These are phyloP conservation scores for Phytophthora agathidicida DNA, from an alignment of 352 stramenopile species.

Conservation along the genomic window DNA sequence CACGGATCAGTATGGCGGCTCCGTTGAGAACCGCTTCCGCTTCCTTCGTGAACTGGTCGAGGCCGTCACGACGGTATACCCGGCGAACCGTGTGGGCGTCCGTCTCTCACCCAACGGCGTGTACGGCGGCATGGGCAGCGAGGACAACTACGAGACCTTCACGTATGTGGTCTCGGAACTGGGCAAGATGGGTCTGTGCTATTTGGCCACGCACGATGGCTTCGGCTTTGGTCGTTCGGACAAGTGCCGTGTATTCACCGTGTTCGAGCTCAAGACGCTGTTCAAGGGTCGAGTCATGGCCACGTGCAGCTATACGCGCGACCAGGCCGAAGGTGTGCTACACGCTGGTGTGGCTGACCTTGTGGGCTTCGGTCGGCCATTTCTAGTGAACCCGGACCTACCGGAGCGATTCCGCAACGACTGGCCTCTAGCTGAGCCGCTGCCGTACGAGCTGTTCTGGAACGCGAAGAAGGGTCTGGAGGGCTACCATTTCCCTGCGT, in stretches of 20 bases:
- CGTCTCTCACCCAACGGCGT: conserved; percentile 43
- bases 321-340: conserved; percentile 41
- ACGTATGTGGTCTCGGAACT: conserved; percentile 41
- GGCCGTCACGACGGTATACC: conserved; percentile 41
- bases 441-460: conserved; percentile 26
- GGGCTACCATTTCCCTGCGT: conserved; percentile 21
- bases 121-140: conserved; percentile 40
- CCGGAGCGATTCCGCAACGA: conserved; percentile 33
- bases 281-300: conserved; percentile 35
- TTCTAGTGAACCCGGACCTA: conserved; percentile 47
- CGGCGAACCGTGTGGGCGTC: conserved; percentile 28
- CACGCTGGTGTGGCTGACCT: conserved; percentile 37
- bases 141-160: conserved; percentile 54
- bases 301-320: conserved; percentile 41
- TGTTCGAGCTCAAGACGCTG: conserved; percentile 36
- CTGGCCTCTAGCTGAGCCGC: conserved; percentile 15
- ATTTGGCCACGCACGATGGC: conserved; percentile 43
- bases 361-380: conserved; percentile 36
- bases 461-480: conserved; percentile 21
- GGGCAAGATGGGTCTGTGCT: conserved; percentile 39
- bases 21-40: conserved; percentile 74
- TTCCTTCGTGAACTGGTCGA: conserved; percentile 75
- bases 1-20: conserved; percentile 84
- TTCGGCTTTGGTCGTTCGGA: conserved; percentile 41
- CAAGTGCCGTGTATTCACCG: conserved; percentile 30